Base-by-base conservation (phyloP, 2,329 filamentous ascomycete species). In the Verticillium nonalfalfae region DNA sequence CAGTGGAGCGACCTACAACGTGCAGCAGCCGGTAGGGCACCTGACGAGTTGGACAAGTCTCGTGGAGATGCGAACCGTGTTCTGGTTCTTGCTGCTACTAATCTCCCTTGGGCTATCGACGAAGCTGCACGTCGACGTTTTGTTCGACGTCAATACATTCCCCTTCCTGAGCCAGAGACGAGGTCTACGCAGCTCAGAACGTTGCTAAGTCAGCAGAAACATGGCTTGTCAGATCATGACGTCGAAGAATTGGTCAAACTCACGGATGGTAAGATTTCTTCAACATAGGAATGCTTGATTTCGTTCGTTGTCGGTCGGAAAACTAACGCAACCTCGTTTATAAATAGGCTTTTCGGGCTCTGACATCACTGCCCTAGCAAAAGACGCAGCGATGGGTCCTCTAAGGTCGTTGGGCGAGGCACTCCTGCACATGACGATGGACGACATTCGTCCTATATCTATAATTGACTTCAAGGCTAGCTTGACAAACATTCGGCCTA, bases 341-440 rank as follows among this genome's bases (percentile, higher is more conserved):
- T 4, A 31, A 31, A 13, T 60, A 97, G 93, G 93, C n/a, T 99
- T 97, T 76, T 97, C 93, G 9, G 95, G 95, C 55, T 97, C 93
- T 1, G 95, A 99, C 70, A 97, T 99, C 66, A 98, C 95, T 26
- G 93, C 95, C 1, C 80, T 99, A 9, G 95, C 95, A 7, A 99
- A 99, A 76, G 95, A 99, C 72, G 95, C 95, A 9, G 95, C 95
- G 2, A 99, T 99, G 95, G 94, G 95, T 0, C 95, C 95, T 0
- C 79, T 99, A 13, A 86, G 95, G 36, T 94, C 92, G 59, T 80
- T 98, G 2, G 95, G 95, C 33, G 95, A 98, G 73, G 91, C 90
- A 50, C 78, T 99, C 35, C 81, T 99, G 38, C 88, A 91, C 66
- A 98, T 96, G 82, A 90, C 90, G 0, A 96, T 95, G 85, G 95